Percentiles rank a stretch among this genome's conserved stretches.
Conservation (phyloP, 2,329 filamentous ascomycete species). For the Aspergillus texensis region DNA sequence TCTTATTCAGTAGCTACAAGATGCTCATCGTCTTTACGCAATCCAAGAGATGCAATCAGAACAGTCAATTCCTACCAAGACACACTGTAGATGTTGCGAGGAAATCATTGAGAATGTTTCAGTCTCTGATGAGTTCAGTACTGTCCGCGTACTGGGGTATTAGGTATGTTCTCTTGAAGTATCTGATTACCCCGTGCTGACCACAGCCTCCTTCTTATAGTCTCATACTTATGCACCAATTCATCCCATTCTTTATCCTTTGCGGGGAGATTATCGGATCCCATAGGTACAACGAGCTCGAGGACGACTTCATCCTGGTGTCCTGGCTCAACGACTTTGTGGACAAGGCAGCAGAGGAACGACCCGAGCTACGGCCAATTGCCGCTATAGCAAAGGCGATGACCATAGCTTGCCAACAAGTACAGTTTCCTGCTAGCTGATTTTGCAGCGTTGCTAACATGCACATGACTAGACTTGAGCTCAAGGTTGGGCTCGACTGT, state of each 20-base stretch:
- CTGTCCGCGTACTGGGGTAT: conserved; percentile 9
- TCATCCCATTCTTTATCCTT: conserved; percentile 18
- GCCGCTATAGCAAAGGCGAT: neutral
- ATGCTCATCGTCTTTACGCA: conserved; percentile 24
- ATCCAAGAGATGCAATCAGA: conserved; percentile 16
- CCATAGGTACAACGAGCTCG: conserved; percentile 1
- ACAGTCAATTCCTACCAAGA: conserved; percentile 8
- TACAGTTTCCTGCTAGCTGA: neutral
- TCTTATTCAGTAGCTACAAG: conserved; percentile 23
- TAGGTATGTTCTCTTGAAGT: conserved; percentile 1
- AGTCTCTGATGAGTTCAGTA: neutral
- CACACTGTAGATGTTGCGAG: conserved; percentile 15
- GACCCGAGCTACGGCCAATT: conserved; percentile 9
- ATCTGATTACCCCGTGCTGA: neutral
- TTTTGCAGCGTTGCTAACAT: neutral
- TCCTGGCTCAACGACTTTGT: conserved; percentile 17
- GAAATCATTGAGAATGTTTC: conserved; percentile 10
- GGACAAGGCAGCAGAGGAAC: conserved; percentile 10
- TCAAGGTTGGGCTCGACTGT: neutral
- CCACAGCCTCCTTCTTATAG: neutral
- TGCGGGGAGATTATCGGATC: conserved; percentile 16
- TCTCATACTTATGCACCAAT: conserved; percentile 20
- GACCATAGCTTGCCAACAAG: neutral
- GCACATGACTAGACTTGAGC: neutral
- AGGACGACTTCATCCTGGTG: conserved; percentile 11